phyloP scores from a whole-genome alignment of 2,329 filamentous ascomycete species.

The Colletotrichum magnum region DNA sequence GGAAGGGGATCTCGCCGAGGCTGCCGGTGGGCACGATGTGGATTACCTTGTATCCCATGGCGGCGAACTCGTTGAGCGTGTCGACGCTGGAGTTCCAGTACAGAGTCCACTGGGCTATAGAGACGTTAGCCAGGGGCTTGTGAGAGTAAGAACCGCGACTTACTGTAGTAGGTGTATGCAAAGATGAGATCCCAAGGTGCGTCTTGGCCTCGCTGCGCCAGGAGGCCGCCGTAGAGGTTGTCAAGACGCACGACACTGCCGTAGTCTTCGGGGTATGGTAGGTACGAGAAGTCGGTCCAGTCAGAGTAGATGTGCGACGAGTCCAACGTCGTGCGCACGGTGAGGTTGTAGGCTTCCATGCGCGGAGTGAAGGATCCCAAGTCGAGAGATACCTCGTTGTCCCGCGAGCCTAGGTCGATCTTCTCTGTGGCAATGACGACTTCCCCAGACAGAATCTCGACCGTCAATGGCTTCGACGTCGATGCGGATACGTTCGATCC shows the following conservation, averaged over 20 bases:
- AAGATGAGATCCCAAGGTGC: constrained; percentile 54
- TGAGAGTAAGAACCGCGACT: constrained; percentile 52
- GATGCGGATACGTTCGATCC: constrained; percentile 42
- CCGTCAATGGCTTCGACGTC: constrained; percentile 49
- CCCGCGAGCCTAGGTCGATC: constrained; percentile 52
- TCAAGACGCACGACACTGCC: constrained; percentile 63
- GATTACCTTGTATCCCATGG: constrained; percentile 60
- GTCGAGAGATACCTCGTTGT: constrained; percentile 54
- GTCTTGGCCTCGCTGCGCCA: constrained; percentile 42
- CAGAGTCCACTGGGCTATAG: constrained; percentile 57
- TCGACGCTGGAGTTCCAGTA: constrained; percentile 52
- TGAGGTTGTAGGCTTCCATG: constrained; percentile 55
- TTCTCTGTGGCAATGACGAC: constrained; percentile 51
- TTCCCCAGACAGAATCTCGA: constrained; percentile 50
- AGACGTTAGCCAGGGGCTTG: constrained; percentile 46
- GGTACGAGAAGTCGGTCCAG: constrained; percentile 48
- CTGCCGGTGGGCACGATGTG: constrained; percentile 35
- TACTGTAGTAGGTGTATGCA: constrained; percentile 59
- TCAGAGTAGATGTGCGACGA: constrained; percentile 45
- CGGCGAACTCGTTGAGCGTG: constrained; percentile 51
- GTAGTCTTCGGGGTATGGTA: constrained; percentile 56
- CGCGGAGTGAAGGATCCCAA: constrained; percentile 53
- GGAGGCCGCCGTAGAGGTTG: constrained; percentile 58
- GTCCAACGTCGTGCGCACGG: constrained; percentile 46
- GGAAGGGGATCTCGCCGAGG: constrained; percentile 35